phyloP scores from a whole-genome alignment of 768 basidiomycete genomes.

The Pleurotus tuber-regium region DNA sequence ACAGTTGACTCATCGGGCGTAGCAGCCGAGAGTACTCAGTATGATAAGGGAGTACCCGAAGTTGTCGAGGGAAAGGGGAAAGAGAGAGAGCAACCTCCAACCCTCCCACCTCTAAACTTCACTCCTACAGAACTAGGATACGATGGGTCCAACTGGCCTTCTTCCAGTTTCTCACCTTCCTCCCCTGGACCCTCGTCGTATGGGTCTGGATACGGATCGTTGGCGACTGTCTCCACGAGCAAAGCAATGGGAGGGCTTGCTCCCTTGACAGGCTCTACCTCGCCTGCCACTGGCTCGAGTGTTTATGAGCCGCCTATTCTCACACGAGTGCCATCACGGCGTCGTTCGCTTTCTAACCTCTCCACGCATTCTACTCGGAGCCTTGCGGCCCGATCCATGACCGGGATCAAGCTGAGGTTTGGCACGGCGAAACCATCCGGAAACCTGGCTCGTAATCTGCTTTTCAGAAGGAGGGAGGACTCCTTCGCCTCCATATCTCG shows the following conservation, averaged over 20 bases:
- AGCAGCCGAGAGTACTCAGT: conserved; percentile 13
- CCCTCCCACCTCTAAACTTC: conserved; percentile 65
- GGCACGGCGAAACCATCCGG: conserved; percentile 39
- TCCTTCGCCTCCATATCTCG: conserved; percentile 15
- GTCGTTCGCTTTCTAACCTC: conserved; percentile 56
- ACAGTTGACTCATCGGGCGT: neutral
- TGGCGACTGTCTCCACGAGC: conserved; percentile 8
- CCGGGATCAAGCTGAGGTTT: conserved; percentile 46
- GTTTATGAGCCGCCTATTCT: conserved; percentile 20
- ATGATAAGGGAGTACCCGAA: conserved; percentile 13
- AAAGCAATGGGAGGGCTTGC: conserved; percentile 21
- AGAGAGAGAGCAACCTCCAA: conserved; percentile 59
- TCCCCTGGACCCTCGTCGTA: conserved; percentile 39
- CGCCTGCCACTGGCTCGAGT: conserved; percentile 17
- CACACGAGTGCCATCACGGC: conserved; percentile 39
- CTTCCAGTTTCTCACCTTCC: conserved; percentile 26
- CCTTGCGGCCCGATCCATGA: conserved; percentile 43
- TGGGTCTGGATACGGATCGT: conserved; percentile 20
- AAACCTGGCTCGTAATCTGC: conserved; percentile 55
- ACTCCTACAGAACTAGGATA: conserved; percentile 51
- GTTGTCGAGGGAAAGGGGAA: conserved; percentile 45
- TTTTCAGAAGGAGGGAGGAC: conserved; percentile 39
- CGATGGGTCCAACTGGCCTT: conserved; percentile 35
- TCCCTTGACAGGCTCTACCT: conserved; percentile 21
- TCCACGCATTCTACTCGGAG: conserved; percentile 42